Evolutionary conservation across 495 filamentous ascomycete species (phyloP).

Genomic region (Neurospora sp.): DNA sequence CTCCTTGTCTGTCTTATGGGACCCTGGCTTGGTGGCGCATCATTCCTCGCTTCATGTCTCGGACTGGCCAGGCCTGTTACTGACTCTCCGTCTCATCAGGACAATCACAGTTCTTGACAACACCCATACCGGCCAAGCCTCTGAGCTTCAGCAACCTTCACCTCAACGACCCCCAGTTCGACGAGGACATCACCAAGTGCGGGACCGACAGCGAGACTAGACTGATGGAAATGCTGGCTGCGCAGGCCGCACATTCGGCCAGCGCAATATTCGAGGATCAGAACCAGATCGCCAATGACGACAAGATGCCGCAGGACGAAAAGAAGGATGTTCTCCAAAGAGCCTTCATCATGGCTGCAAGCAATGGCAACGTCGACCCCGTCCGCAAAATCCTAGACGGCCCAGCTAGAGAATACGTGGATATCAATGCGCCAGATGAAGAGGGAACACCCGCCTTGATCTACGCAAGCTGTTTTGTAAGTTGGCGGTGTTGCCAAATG

Average conservation of each 20-base stretch:
- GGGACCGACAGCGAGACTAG: constrained; percentile 75
- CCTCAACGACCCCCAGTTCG: constrained; percentile 63
- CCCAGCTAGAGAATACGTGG: constrained; percentile 63
- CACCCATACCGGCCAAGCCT: constrained; percentile 72
- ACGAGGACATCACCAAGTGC: constrained; percentile 47
- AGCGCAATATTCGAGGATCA: constrained; percentile 65
- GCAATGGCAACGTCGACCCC: constrained; percentile 84
- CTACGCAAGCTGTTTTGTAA: constrained; percentile 97
- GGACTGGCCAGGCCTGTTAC: not conserved
- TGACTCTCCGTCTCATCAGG: constrained; percentile 43
- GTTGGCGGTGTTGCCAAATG: constrained; percentile 18
- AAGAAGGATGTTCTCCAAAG: constrained; percentile 77
- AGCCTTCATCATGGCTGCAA: constrained; percentile 87
- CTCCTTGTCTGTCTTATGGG: constrained; percentile 5
- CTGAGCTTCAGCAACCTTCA: constrained; percentile 72
- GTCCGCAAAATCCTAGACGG: constrained; percentile 69
- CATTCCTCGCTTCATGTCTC: not conserved
- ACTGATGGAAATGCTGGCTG: constrained; percentile 91
- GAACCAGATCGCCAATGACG: constrained; percentile 62
- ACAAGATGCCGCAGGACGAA: constrained; percentile 62
- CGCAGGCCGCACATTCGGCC: constrained; percentile 76
- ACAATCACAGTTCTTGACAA: constrained; percentile 87
- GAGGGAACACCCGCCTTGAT: constrained; percentile 92
- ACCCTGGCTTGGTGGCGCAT: not conserved
- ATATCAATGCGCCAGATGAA: constrained; percentile 85